Evolutionary conservation across 169 alveolate species (phyloP).

Genomic region (Cryptosporidium canis): DNA sequence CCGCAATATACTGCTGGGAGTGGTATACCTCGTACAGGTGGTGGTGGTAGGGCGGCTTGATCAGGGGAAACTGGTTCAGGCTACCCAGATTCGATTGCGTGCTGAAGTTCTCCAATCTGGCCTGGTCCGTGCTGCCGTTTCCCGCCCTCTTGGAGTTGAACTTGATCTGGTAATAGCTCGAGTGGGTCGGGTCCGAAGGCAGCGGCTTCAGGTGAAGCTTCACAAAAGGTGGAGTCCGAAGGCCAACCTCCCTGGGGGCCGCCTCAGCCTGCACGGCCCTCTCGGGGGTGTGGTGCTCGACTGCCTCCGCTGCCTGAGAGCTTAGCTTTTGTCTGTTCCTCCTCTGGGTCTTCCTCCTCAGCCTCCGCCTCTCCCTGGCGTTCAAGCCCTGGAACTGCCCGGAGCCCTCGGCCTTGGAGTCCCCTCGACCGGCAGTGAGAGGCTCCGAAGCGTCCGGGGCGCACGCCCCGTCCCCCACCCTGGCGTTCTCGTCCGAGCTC

Average conservation of each 20-base stretch:
- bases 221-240: slow-evolving; percentile 55
- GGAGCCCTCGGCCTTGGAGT: neutral
- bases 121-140: neutral
- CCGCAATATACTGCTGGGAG: slow-evolving; percentile 58
- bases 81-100: neutral
- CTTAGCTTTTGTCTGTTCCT: slow-evolving; percentile 17
- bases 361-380: slow-evolving; percentile 69
- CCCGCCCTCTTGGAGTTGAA: neutral
- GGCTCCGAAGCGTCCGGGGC: neutral
- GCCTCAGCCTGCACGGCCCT: slow-evolving; percentile 13
- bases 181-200: slow-evolving; percentile 60
- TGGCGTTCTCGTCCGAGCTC: neutral
- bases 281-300: too few relatives aligned
- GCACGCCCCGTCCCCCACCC: neutral
- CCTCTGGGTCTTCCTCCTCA: slow-evolving; percentile 73
- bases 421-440: neutral
- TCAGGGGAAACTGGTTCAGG: slow-evolving; percentile 48
- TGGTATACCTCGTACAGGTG: slow-evolving; percentile 66
- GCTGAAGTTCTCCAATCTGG: slow-evolving; percentile 4
- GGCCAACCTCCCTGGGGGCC: neutral
- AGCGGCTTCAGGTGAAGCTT: slow-evolving; percentile 50
- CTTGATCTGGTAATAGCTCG: slow-evolving; percentile 40
- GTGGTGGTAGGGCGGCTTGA: slow-evolving; percentile 49
- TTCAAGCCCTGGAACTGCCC: slow-evolving; percentile 41
- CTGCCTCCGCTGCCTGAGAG: neutral